Base-by-base conservation (phyloP, 805 yeast species). In the Metschnikowia bowlesiae region DNA sequence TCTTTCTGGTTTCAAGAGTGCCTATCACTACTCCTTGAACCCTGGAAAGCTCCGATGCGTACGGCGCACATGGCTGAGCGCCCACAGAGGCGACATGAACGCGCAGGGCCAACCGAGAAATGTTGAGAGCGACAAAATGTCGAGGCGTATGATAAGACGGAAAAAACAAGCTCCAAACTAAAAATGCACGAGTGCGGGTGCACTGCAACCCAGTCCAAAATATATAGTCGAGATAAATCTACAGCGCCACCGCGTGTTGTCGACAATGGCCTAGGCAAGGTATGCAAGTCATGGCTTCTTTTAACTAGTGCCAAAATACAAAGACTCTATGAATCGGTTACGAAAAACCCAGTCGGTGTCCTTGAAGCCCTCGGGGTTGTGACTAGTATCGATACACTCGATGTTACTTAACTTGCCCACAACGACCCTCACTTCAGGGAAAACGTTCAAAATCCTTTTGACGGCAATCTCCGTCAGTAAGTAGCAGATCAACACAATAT, bases 381-480 rank as follows among this genome's bases (percentile, higher is more conserved):
- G 67, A 3, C 53, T 35, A 7, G 51, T 51, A 13, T 56, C 67
- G 41, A 39, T n/a, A 9, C 49, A 40, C 26, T 66, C 69, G 40
- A 72, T 63, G 30, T 69, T 59, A 51, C 88, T 81, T 53, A 87
- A 66, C 53, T 78, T 78, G 1, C 90, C 97, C 31, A 84, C 83
- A 22, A 87, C 85, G 2, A 90, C 69, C 30, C 78, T 78, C 1
- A 91, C 83, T 1, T 76, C 63, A 1, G 88, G 85, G 62, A 88
- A 92, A 0, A 92, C 96, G 42, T 80, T 78, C 48, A 83, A 65
- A 2, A 92, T 77, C 48, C 97, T 75, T 50, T 86, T 72, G 6
- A 89, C 66, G 3, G 96, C 97, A 35, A 82, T 73, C 57, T 86
- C 94, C 0, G 95, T 82, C n/a, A 89, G 87, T 47, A 85, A 65